Base-by-base conservation (phyloP, 1,284 basidiomycete genomes). In the Clitocybe nebularis region DNA sequence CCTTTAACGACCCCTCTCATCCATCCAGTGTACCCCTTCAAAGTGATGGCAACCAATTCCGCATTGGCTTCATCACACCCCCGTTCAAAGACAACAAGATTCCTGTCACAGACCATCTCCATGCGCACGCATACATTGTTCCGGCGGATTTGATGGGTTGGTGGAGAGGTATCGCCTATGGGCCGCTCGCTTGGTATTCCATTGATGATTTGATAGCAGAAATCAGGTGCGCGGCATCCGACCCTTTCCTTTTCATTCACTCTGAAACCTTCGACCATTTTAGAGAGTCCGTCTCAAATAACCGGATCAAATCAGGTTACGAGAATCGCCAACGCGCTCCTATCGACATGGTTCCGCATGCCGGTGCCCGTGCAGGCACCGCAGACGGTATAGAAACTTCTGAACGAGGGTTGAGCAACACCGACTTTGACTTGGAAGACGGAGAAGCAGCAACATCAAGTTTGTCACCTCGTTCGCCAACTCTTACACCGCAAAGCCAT, bases 161-260 rank as follows among this genome's bases (percentile, higher is more conserved):
- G 84, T 84, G 78, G 75, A 69, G 84, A 55, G 68, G 71, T 24
- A 61, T 85, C 23, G 81, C 79, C 5, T 88, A 80, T 58, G 71
- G 78, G 11, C 68, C 79, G 5, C 44, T 87, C 30, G 82, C 80
- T 1, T 87, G 84, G 84, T 87, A 87, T 57, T 64, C 74, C 36
- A 75, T 87, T 39, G 82, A 87, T 47, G 83, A 87, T 59, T 67
- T 88, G 43, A 84, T 88, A 57, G 84, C 84, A 25, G 84, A 87
- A 59, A 88, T 87, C 55, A 70, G 85, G 85, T 86, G 51, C 37
- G 75, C 35, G 35, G 45, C 19, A 22, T 21, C 36, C 35, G 25
- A 30, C 41, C 14, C 37, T 7, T 35, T 9, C 26, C 39, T n/a
- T n/a, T n/a, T n/a, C n/a, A n/a, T n/a, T n/a, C n/a, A n/a, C n/a